phyloP scores from a whole-genome alignment of 2,329 filamentous ascomycete species.

The Emergomyces orientalis region DNA sequence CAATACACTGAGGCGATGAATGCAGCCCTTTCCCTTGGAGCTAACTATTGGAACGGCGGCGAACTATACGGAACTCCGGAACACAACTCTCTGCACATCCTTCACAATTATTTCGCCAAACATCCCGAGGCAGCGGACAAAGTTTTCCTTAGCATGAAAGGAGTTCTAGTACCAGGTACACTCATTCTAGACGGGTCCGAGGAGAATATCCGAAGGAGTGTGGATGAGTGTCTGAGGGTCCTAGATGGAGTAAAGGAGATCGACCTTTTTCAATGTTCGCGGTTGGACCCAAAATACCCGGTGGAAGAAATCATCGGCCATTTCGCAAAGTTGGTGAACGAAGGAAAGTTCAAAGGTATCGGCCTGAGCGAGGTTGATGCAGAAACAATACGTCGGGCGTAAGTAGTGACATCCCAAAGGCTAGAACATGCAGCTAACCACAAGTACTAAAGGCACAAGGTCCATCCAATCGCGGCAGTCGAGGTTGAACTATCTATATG shows the following conservation, averaged over 20 bases:
- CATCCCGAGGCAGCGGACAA: constrained; percentile 24
- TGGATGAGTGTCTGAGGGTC: constrained; percentile 45
- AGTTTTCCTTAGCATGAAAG: constrained; percentile 22
- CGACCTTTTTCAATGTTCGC: constrained; percentile 48
- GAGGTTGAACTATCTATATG: constrained; percentile 54
- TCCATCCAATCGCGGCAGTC: constrained; percentile 49
- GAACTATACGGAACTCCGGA: constrained; percentile 25
- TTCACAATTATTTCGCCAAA: constrained; percentile 21
- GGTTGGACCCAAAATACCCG: constrained; percentile 43
- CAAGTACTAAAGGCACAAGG: constrained; percentile 29
- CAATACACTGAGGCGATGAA: constrained; percentile 38
- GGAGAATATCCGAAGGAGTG: constrained; percentile 42
- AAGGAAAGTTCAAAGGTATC: constrained; percentile 31
- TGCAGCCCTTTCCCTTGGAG: constrained; percentile 36
- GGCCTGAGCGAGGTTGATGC: constrained; percentile 29
- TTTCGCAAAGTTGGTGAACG: constrained; percentile 24
- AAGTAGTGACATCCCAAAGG: constrained; percentile 5
- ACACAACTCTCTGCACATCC: constrained; percentile 23
- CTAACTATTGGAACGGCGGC: constrained; percentile 27
- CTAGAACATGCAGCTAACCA: neutral
- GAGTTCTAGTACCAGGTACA: constrained; percentile 22
- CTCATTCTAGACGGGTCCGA: constrained; percentile 40
- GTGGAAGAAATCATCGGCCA: constrained; percentile 36
- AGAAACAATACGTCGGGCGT: constrained; percentile 35
- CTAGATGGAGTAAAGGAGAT: constrained; percentile 46